A percentile compares a stretch with the other conserved stretches of the same genome.
Evolutionary conservation across 2,329 filamentous ascomycete genomes (phyloP).

Genomic region (Penicillium nordicum): DNA sequence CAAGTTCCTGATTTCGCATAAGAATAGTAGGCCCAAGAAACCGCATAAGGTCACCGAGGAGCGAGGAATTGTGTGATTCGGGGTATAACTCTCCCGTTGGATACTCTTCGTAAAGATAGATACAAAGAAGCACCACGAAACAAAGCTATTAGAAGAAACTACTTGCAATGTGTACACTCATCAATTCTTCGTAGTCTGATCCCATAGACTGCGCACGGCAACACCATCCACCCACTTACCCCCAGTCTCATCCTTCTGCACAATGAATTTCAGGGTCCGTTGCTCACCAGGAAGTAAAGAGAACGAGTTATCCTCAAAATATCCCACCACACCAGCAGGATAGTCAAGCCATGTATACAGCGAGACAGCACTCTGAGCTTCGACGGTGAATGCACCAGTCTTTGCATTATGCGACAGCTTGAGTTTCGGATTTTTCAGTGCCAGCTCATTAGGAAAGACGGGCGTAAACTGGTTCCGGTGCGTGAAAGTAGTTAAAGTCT

Average conservation of each 20-base stretch:
- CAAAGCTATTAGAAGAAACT: neutral
- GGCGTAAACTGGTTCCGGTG: constrained; percentile 54
- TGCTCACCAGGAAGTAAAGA: constrained; percentile 47
- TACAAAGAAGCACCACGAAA: neutral
- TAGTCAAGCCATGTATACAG: constrained; percentile 57
- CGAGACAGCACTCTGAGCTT: constrained; percentile 48
- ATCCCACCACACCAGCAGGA: constrained; percentile 47
- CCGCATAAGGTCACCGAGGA: too few species aligned
- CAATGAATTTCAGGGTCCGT: constrained; percentile 45
- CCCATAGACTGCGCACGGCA: constrained; percentile 53
- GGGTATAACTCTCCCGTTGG: too few species aligned
- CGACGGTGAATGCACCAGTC: constrained; percentile 44
- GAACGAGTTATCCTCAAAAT: constrained; percentile 55
- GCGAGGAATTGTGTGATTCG: too few species aligned
- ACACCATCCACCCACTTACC: constrained; percentile 48
- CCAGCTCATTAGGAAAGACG: constrained; percentile 44
- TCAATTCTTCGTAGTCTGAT: constrained; percentile 30
- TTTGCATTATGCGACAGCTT: constrained; percentile 33
- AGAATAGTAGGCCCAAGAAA: too few species aligned
- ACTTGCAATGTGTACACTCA: neutral
- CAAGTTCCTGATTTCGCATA: too few species aligned
- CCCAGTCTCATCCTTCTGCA: constrained; percentile 45
- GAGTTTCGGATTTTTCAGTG: constrained; percentile 50
- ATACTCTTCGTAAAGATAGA: neutral
- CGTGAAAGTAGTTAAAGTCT: constrained; percentile 38